Evolutionary conservation across 2,329 filamentous ascomycete genomes (phyloP).

Genomic region (Pezicula radicicola): DNA sequence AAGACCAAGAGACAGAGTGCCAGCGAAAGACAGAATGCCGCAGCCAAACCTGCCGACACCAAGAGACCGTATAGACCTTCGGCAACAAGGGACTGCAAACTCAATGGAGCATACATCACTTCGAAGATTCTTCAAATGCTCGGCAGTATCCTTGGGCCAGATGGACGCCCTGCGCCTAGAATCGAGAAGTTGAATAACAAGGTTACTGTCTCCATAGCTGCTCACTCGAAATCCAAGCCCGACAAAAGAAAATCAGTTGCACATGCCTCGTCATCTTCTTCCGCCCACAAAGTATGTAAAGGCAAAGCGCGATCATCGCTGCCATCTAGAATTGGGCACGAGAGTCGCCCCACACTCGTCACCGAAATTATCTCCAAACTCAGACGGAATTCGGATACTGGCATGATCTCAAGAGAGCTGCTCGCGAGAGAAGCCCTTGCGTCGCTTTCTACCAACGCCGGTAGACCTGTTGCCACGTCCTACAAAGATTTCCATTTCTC

Average conservation of each 20-base stretch:
- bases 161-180: constrained; percentile 14
- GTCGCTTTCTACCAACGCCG: neutral
- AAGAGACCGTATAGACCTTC: constrained; percentile 15
- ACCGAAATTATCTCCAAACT: neutral
- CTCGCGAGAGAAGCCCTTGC: neutral
- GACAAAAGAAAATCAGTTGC: constrained; percentile 3
- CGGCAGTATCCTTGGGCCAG: constrained; percentile 10
- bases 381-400: neutral
- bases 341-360: neutral
- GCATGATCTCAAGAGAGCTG: neutral
- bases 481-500: neutral
- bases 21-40: neutral
- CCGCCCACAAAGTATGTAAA: neutral
- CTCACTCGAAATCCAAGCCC: constrained; percentile 2
- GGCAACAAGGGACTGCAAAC: constrained; percentile 23
- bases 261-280: constrained; percentile 3
- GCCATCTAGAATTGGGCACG: neutral
- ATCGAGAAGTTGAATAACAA: constrained; percentile 13
- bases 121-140: constrained; percentile 27
- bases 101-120: constrained; percentile 24
- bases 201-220: neutral
- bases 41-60: neutral
- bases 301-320: neutral
- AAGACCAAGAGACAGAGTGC: neutral
- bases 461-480: neutral